Percentiles rank a stretch among this genome's conserved stretches.
These are phyloP conservation scores for Acanthochlamys bracteata DNA, from an alignment of 106 monocot species.

Conservation along the genomic window DNA sequence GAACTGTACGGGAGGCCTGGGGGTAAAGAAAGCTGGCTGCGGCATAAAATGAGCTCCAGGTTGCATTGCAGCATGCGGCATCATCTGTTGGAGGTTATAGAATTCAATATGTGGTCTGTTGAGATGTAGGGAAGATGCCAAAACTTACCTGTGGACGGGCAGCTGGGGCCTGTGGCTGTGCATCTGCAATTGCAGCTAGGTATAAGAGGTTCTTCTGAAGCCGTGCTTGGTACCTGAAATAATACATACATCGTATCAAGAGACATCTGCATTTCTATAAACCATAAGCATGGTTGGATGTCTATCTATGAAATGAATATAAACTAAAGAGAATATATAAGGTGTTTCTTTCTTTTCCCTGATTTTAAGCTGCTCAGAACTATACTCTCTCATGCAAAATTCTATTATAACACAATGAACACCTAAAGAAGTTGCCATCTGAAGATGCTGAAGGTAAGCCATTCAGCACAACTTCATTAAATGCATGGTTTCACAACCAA, in stretches of 20 bases:
- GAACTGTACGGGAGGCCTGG: conserved; percentile 28
- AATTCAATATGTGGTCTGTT: neutral
- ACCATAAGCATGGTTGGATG: too few species aligned
- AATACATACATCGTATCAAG: neutral
- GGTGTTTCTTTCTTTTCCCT: too few species aligned
- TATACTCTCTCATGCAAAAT: too few species aligned
- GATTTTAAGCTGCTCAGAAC: too few species aligned
- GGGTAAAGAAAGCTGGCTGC: conserved; percentile 36
- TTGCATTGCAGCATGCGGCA: conserved; percentile 38
- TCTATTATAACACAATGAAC: too few species aligned
- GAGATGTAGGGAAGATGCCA: neutral
- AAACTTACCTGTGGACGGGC: conserved; percentile 61
- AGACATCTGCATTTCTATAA: neutral
- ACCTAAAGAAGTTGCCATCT: too few species aligned
- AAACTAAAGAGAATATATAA: too few species aligned
- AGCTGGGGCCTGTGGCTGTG: conserved; percentile 62
- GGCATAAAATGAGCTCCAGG: conserved; percentile 50
- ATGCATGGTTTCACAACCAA: too few species aligned
- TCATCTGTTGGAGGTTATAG: conserved; percentile 25
- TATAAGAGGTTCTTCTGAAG: conserved; percentile 93
- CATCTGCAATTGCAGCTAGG: conserved; percentile 91
- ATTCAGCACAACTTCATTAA: too few species aligned
- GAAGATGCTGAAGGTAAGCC: too few species aligned
- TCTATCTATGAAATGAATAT: too few species aligned
- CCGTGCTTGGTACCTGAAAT: conserved; percentile 79